Percentiles rank a stretch among this genome's conserved stretches.
These are phyloP conservation scores for Penstemon eatonii DNA, from an alignment of 257 asterid species.

Conservation along the genomic window DNA sequence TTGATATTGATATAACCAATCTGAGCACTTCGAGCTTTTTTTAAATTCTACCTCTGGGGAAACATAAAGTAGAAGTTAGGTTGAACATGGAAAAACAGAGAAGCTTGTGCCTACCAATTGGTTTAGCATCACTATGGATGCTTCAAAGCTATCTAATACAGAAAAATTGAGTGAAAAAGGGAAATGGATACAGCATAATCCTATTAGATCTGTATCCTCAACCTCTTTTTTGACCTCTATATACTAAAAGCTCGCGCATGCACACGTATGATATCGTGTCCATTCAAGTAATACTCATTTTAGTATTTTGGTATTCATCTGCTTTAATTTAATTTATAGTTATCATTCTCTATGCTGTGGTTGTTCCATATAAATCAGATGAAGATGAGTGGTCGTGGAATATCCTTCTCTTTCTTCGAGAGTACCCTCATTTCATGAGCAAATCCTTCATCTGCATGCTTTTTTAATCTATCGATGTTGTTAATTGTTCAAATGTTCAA, in stretches of 20 bases:
- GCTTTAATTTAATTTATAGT: not conserved
- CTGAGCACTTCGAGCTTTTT: constrained; percentile 1
- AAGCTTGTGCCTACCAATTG: constrained; percentile 1
- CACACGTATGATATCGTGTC: not conserved
- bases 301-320: not conserved
- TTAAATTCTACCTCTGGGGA: not conserved
- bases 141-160: not conserved
- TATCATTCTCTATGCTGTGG: not conserved
- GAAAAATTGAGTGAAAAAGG: not conserved
- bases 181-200: not conserved
- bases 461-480: constrained; percentile 8
- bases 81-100: not conserved
- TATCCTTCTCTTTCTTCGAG: not conserved
- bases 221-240: not conserved
- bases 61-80: constrained; percentile 7
- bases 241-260: not conserved
- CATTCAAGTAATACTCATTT: not conserved
- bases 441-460: not conserved
- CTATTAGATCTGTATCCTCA: not conserved
- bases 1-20: not conserved
- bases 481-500: constrained; percentile 8
- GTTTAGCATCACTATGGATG: not conserved
- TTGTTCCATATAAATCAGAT: not conserved
- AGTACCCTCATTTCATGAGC: not conserved
- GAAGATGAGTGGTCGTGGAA: not conserved